phyloP scores from a whole-genome alignment of 192 early-diverging fungal species.

The Rhizoclosmatium globosum region DNA sequence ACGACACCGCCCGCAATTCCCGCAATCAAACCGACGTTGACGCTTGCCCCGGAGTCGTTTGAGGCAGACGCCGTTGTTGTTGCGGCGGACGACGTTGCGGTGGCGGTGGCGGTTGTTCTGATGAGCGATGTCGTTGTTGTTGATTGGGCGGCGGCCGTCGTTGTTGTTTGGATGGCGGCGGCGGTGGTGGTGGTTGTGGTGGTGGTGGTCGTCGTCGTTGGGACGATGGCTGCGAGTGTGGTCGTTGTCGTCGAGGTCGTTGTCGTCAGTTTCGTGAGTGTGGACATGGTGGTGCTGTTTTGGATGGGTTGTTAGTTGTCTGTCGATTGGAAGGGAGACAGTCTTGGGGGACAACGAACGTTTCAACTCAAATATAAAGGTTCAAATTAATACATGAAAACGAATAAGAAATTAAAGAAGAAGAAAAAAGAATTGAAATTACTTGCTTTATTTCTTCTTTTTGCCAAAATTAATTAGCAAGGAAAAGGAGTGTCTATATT shows the following conservation, averaged over 20 bases:
- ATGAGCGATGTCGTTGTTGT: neutral
- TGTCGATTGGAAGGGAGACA: too few relatives aligned
- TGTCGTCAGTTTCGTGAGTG: too few relatives aligned
- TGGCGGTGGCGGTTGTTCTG: slow-evolving; percentile 2
- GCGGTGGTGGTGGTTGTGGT: slow-evolving; percentile 12
- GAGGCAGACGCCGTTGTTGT: neutral
- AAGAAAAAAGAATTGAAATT: neutral
- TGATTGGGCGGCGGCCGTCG: neutral
- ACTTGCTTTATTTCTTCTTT: neutral
- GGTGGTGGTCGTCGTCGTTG: neutral
- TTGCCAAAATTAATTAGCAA: neutral
- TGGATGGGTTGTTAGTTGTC: too few relatives aligned
- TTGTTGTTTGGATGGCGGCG: neutral
- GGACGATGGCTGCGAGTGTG: neutral
- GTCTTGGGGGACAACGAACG: neutral
- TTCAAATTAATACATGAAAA: neutral
- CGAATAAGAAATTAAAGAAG: neutral
- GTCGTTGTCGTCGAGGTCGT: neutral
- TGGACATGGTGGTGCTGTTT: too few relatives aligned
- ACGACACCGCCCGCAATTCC: slow-evolving; percentile 25
- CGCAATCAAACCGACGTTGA: slow-evolving; percentile 3
- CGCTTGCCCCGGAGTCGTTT: neutral
- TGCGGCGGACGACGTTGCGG: neutral
- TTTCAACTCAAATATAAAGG: neutral
- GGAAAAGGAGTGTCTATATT: too few relatives aligned